Evolutionary conservation across 2,329 filamentous ascomycete species (phyloP).

Genomic region (Colletotrichum eremochloae): DNA sequence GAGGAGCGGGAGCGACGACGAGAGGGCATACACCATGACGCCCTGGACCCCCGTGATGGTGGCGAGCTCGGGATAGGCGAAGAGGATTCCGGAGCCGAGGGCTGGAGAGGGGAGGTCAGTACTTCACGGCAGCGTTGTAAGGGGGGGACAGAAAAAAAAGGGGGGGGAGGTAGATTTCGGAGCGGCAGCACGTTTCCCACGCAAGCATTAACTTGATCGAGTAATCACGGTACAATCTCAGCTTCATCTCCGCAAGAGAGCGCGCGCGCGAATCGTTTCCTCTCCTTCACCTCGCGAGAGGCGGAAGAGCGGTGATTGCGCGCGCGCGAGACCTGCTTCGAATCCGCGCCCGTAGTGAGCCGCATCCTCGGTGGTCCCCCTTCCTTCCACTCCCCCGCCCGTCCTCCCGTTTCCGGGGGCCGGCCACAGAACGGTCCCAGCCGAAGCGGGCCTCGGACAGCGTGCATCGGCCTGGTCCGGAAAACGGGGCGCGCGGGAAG

Average conservation of each 20-base stretch:
- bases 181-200: constrained; percentile 98
- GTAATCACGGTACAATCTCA: constrained; percentile 96
- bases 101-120: constrained; percentile 69
- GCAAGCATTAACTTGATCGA: constrained; percentile 99
- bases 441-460: not conserved
- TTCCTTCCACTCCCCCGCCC: not conserved
- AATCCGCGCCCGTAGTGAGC: constrained; percentile 91
- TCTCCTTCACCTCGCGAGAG: constrained; percentile 18
- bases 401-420: not conserved
- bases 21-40: constrained; percentile 80
- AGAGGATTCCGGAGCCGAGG: constrained; percentile 86
- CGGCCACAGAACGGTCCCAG: not conserved
- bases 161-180: constrained; percentile 58
- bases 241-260: constrained; percentile 70
- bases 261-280: constrained; percentile 55
- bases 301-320: constrained; percentile 69
- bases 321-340: constrained; percentile 54
- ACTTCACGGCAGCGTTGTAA: constrained; percentile 42
- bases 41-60: constrained; percentile 85
- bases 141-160: constrained; percentile 46
- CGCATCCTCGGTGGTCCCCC: constrained; percentile 59
- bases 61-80: constrained; percentile 84
- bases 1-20: constrained; percentile 79
- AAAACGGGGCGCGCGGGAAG: constrained; percentile 2
- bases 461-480: not conserved